These are phyloP conservation scores for Cyberlindnera nakhonratchasimensis DNA, from an alignment of 805 yeast genomes.

Conservation along the genomic window DNA sequence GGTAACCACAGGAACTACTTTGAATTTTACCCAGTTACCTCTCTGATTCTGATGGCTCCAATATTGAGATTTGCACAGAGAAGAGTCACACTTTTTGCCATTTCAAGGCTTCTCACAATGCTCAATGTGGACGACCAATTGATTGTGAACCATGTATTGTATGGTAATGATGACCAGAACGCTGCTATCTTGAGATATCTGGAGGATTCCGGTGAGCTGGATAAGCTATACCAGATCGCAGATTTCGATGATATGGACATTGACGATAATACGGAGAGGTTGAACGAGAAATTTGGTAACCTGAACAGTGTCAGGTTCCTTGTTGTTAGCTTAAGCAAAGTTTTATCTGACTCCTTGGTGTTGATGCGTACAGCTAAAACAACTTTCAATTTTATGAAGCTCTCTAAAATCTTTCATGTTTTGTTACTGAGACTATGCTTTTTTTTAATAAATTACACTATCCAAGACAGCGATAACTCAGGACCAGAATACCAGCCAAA, in stretches of 20 bases:
- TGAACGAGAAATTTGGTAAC: constrained; percentile 9
- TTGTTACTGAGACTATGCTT: constrained; percentile 13
- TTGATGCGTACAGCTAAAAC: constrained; percentile 13
- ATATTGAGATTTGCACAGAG: constrained; percentile 18
- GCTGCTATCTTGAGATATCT: constrained; percentile 1
- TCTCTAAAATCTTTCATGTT: constrained; percentile 18
- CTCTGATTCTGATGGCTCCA: constrained; percentile 16
- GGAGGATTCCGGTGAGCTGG: constrained; percentile 8
- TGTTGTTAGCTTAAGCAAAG: constrained; percentile 9
- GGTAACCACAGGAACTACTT: constrained; percentile 12
- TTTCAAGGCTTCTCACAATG: constrained; percentile 10
- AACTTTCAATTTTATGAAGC: constrained; percentile 17
- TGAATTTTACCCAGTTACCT: constrained; percentile 11
- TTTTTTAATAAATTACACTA: constrained; percentile 9
- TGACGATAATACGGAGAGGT: constrained; percentile 9
- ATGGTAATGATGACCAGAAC: constrained; percentile 9
- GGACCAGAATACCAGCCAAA: background rate
- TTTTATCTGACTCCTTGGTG: constrained; percentile 10
- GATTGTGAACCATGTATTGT: constrained; percentile 15
- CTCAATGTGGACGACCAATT: constrained; percentile 13
- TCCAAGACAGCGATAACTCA: constrained; percentile 5
- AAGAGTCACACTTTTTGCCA: constrained; percentile 14
- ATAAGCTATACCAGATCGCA: constrained; percentile 3
- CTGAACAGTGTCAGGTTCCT: constrained; percentile 12
- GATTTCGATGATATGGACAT: constrained; percentile 14